phyloP scores from a whole-genome alignment of 2,329 filamentous ascomycete genomes.

The Gyromitra esculenta region DNA sequence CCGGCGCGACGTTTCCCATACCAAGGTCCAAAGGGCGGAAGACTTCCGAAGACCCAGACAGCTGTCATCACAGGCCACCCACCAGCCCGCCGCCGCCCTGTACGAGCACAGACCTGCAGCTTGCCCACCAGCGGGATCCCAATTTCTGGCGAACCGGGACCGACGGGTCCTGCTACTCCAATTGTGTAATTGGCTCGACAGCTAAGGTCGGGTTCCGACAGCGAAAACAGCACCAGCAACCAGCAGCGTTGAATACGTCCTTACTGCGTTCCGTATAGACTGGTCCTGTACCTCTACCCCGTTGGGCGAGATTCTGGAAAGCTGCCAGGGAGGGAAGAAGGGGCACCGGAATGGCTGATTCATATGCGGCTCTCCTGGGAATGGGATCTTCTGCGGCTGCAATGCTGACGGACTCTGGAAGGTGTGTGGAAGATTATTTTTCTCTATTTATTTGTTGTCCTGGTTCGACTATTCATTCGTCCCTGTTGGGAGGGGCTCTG shows the following conservation, averaged over 20 bases:
- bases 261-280: conserved; percentile 53
- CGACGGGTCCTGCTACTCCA: conserved; percentile 45
- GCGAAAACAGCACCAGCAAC: conserved; percentile 42
- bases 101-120: conserved; percentile 53
- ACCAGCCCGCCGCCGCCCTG: conserved; percentile 30
- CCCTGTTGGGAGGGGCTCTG: conserved; percentile 48
- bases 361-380: conserved; percentile 54
- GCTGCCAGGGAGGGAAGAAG: conserved; percentile 52
- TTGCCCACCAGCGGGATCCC: conserved; percentile 48
- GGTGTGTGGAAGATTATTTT: conserved; percentile 53
- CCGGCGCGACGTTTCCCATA: conserved; percentile 48
- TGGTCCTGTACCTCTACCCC: conserved; percentile 28
- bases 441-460: conserved; percentile 51
- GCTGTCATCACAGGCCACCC: conserved; percentile 50
- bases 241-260: conserved; percentile 42
- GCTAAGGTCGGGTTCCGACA: conserved; percentile 48
- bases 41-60: conserved; percentile 51
- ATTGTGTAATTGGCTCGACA: conserved; percentile 50
- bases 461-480: conserved; percentile 50
- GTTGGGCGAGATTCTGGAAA: conserved; percentile 52
- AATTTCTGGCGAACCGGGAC: conserved; percentile 52
- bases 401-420: conserved; percentile 52
- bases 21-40: conserved; percentile 51
- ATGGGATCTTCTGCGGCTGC: conserved; percentile 52
- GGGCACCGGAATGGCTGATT: conserved; percentile 52